Conservation (phyloP, 768 basidiomycete genomes). For the Russula earlei region DNA sequence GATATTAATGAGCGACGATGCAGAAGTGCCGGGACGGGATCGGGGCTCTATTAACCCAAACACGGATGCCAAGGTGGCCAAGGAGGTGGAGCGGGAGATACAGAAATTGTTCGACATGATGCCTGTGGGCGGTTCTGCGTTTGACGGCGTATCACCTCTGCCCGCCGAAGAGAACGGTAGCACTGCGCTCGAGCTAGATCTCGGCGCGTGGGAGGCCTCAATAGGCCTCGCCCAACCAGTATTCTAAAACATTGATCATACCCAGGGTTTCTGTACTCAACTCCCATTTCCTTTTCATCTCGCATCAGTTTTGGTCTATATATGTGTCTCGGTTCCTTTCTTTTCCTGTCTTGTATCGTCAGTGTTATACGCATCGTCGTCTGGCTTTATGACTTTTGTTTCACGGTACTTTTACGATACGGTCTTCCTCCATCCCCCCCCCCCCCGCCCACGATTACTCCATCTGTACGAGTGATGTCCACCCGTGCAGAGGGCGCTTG, state of each 20-base stretch:
- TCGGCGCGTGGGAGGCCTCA: slow-evolving; percentile 20
- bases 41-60: background rate
- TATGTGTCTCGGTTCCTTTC: slow-evolving; percentile 18
- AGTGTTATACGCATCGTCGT: slow-evolving; percentile 1
- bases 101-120: slow-evolving; percentile 51
- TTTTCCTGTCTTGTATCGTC: background rate
- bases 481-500: background rate
- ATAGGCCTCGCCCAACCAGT: slow-evolving; percentile 19
- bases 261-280: slow-evolving; percentile 7
- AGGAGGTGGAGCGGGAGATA: slow-evolving; percentile 44
- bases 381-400: background rate
- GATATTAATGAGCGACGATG: slow-evolving; percentile 23
- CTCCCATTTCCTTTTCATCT: slow-evolving; percentile 18
- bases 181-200: slow-evolving; percentile 27
- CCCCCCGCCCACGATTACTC: background rate
- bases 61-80: slow-evolving; percentile 17
- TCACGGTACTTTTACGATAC: slow-evolving; percentile 9
- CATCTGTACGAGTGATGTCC: background rate
- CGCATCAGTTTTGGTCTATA: slow-evolving; percentile 9
- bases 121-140: too few relatives aligned
- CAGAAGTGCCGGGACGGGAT: slow-evolving; percentile 22
- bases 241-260: slow-evolving; percentile 16
- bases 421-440: background rate
- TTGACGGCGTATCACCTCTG: background rate
- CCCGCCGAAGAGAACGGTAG: slow-evolving; percentile 20